These are phyloP conservation scores for Tripterygium wilfordii DNA, from an alignment of 177 flowering plant genomes.

Conservation along the genomic window DNA sequence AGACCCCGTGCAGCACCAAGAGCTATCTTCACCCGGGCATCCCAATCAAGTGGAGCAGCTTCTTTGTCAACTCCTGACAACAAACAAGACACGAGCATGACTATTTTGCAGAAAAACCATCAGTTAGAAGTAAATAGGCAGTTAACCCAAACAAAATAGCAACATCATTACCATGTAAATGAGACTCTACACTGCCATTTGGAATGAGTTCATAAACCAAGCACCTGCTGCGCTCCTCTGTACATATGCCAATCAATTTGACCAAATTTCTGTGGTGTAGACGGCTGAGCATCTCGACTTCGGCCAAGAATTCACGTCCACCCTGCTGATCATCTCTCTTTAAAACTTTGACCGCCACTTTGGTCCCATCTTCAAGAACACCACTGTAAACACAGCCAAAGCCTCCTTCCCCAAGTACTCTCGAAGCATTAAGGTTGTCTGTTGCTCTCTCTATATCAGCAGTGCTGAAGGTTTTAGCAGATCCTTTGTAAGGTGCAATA, in stretches of 20 bases:
- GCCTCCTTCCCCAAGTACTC: conserved; percentile 93
- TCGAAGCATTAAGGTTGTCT: conserved; percentile 47
- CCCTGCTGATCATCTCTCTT: conserved; percentile 92
- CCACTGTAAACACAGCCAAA: conserved; percentile 92
- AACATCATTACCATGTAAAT: conserved; percentile 56
- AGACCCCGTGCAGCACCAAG: conserved; percentile 83
- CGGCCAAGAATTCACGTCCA: conserved; percentile 86
- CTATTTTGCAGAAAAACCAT: not conserved
- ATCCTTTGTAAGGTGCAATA: conserved; percentile 64
- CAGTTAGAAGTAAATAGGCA: too few species aligned
- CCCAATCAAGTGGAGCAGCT: conserved; percentile 80
- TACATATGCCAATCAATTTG: conserved; percentile 85
- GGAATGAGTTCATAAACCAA: conserved; percentile 80
- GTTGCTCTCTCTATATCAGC: conserved; percentile 77
- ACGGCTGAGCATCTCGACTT: conserved; percentile 97
- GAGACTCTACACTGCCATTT: conserved; percentile 89
- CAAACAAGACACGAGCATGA: conserved; percentile 2
- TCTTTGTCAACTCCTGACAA: conserved; percentile 58
- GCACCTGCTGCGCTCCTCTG: conserved; percentile 58
- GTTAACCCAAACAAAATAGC: conserved; percentile 1
- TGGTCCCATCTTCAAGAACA: conserved; percentile 69
- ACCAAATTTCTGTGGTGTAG: conserved; percentile 94
- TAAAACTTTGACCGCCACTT: conserved; percentile 82
- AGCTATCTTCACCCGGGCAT: conserved; percentile 63
- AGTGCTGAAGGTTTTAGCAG: conserved; percentile 71